Conservation (phyloP, 805 yeast genomes). For the Yamadazyma paraphyllophila region DNA sequence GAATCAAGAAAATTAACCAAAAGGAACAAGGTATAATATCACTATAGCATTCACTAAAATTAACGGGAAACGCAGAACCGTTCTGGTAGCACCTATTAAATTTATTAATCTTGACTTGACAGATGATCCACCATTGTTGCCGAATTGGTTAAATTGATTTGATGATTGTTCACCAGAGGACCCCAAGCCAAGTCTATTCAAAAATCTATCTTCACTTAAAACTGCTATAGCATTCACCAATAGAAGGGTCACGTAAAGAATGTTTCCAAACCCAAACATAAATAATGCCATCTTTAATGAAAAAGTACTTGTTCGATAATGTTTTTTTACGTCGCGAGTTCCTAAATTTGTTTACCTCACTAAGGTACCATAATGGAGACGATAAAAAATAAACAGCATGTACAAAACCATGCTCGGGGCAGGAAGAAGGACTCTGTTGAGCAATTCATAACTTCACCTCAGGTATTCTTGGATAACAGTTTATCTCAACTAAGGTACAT, state of each 20-base stretch:
- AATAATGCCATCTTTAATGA: constrained; percentile 10
- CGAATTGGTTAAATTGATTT: constrained; percentile 20
- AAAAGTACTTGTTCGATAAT: background rate
- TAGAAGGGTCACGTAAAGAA: constrained; percentile 55
- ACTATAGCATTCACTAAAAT: constrained; percentile 65
- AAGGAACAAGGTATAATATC: constrained; percentile 46
- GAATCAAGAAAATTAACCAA: constrained; percentile 6
- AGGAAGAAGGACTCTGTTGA: constrained; percentile 38
- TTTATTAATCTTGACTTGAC: constrained; percentile 59
- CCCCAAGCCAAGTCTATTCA: constrained; percentile 53
- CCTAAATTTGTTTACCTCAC: constrained; percentile 2
- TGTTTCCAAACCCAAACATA: constrained; percentile 62
- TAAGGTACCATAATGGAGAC: background rate
- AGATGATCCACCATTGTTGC: constrained; percentile 29
- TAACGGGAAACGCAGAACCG: constrained; percentile 71
- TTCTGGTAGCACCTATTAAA: constrained; percentile 70
- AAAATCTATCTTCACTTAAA: constrained; percentile 74
- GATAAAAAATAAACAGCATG: background rate
- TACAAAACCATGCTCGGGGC: constrained; percentile 16
- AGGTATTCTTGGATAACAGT: constrained; percentile 33
- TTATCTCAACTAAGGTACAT: constrained; percentile 35
- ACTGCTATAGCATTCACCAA: constrained; percentile 75
- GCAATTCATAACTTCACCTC: constrained; percentile 37
- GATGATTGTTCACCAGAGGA: constrained; percentile 18
- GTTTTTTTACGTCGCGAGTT: background rate